These are phyloP conservation scores for Herpetospermum pedunculosum DNA, from an alignment of 306 rosid genomes.

Conservation along the genomic window DNA sequence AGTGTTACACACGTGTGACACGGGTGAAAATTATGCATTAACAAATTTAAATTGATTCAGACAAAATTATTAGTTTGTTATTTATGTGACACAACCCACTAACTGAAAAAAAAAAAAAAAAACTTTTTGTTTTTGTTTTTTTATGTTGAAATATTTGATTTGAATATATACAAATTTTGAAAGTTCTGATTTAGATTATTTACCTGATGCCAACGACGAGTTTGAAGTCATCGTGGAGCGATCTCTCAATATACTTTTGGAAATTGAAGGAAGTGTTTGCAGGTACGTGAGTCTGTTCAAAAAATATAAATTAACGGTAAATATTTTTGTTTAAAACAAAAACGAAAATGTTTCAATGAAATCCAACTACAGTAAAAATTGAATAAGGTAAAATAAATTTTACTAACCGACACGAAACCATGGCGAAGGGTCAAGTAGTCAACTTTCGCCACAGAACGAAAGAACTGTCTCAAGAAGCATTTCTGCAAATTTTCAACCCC, in stretches of 20 bases:
- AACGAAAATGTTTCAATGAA: background rate
- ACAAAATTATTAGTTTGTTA: too few species aligned
- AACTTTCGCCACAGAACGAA: slow-evolving; percentile 42
- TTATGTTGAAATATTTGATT: too few species aligned
- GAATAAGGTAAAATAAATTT: background rate
- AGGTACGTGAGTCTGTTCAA: slow-evolving; percentile 35
- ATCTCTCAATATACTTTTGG: slow-evolving; percentile 39
- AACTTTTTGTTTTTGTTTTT: too few species aligned
- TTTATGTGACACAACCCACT: too few species aligned
- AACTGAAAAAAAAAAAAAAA: too few species aligned
- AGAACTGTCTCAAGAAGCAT: slow-evolving; percentile 57
- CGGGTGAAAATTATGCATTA: too few species aligned
- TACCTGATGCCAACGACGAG: slow-evolving; percentile 50
- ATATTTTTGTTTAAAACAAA: background rate
- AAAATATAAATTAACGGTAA: background rate
- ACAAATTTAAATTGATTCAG: too few species aligned
- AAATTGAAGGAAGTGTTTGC: slow-evolving; percentile 28
- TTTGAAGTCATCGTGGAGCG: slow-evolving; percentile 48
- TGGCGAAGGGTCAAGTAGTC: slow-evolving; percentile 54
- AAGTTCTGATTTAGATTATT: background rate
- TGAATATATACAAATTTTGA: too few species aligned
- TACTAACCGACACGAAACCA: slow-evolving; percentile 41
- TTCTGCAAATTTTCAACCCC: slow-evolving; percentile 16
- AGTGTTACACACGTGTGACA: too few species aligned
- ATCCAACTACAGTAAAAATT: background rate